Percentiles rank a stretch among this genome's conserved stretches.
Conservation (phyloP, 169 alveolate species). For the Plasmodium malariae region DNA sequence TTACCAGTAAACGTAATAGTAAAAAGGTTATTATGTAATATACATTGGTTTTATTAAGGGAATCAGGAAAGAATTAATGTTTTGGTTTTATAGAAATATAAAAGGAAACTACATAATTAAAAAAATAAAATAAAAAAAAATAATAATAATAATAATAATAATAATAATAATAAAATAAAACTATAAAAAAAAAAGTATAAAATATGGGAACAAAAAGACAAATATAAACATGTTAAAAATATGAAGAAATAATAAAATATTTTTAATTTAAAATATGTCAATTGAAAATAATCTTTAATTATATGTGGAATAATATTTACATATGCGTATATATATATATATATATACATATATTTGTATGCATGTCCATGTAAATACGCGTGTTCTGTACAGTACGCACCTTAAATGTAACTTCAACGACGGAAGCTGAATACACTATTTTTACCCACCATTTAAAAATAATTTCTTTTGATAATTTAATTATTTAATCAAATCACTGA, state of each 20-base stretch:
- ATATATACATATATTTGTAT: neutral
- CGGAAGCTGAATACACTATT: no score
- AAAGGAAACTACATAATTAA: neutral
- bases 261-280: neutral
- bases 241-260: no score
- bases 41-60: slow-evolving; percentile 2
- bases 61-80: slow-evolving; percentile 35
- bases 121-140: neutral
- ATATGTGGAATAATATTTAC: neutral
- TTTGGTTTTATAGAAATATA: slow-evolving; percentile 1
- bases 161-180: no score
- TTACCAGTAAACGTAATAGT: neutral
- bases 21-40: neutral
- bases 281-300: neutral
- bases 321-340: slow-evolving; percentile 1
- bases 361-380: neutral
- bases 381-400: no score
- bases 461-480: no score
- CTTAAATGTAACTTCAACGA: no score
- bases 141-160: neutral
- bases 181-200: no score
- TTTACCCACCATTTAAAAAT: no score
- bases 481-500: no score
- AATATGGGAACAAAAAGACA: no score
- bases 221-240: no score